Conservation (phyloP, 805 yeast species). For the Suhomyces sp. region DNA sequence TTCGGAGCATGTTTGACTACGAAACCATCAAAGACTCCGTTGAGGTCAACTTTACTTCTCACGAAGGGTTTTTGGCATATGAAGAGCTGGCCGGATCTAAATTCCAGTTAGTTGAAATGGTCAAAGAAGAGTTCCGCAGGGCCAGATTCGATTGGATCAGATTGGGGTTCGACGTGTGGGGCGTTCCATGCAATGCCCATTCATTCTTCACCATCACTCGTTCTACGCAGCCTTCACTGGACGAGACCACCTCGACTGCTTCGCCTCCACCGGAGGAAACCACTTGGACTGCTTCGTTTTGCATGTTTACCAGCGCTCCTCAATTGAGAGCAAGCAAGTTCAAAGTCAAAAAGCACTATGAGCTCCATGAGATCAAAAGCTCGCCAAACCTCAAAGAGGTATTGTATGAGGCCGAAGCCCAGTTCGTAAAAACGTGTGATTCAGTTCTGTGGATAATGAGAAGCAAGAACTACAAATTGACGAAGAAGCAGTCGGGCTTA, state of each 20-base stretch:
- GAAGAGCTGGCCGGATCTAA: constrained; percentile 9
- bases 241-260: constrained; percentile 9
- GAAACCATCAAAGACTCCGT: not conserved
- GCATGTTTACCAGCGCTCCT: constrained; percentile 12
- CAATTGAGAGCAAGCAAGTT: constrained; percentile 17
- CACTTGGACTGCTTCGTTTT: constrained; percentile 10
- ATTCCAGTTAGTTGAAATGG: constrained; percentile 8
- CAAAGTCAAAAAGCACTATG: constrained; percentile 8
- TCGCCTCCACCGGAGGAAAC: not conserved
- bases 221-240: not conserved
- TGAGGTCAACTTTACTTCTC: constrained; percentile 4
- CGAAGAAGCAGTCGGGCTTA: constrained; percentile 15
- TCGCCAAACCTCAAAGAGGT: constrained; percentile 12
- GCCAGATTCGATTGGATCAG: constrained; percentile 23
- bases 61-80: constrained; percentile 10
- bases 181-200: constrained; percentile 5
- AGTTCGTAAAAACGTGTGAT: not conserved
- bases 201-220: not conserved
- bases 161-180: constrained; percentile 36
- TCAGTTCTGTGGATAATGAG: not conserved
- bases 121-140: constrained; percentile 13
- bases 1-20: not conserved
- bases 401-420: constrained; percentile 17
- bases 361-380: not conserved
- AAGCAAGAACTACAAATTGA: constrained; percentile 1